Percentiles rank a stretch among this genome's conserved stretches.
These are phyloP conservation scores for Chlorella sp. DNA, from an alignment of 139 green algal species.

Conservation along the genomic window DNA sequence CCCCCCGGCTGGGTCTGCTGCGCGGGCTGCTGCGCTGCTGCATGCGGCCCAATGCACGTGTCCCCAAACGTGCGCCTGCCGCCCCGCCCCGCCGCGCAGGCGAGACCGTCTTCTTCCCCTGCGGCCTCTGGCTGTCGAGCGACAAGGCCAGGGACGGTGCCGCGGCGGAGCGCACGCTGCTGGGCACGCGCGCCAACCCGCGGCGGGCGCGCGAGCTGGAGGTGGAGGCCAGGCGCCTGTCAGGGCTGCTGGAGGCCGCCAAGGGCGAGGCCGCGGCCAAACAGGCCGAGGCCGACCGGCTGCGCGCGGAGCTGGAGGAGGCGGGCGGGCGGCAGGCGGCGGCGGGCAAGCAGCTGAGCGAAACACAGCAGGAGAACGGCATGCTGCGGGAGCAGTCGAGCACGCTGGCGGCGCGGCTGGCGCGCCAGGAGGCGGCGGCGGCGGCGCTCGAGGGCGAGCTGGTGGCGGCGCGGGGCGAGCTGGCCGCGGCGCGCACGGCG, in stretches of 20 bases:
- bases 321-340: not conserved
- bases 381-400: not conserved
- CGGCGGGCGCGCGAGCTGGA: not conserved
- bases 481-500: not conserved
- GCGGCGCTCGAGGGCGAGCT: conserved; percentile 4
- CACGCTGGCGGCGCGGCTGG: not conserved
- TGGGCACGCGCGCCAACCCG: conserved; percentile 8
- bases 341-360: not conserved
- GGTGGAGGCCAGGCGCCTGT: conserved; percentile 5
- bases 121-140: conserved; percentile 28
- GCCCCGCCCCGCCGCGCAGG: conserved; percentile 19
- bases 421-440: not conserved
- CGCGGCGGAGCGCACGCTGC: conserved; percentile 20
- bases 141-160: conserved; percentile 26
- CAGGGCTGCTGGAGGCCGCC: conserved; percentile 2
- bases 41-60: no score
- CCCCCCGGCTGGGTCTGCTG: no score
- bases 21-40: no score
- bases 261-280: not conserved
- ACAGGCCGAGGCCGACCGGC: not conserved
- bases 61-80: no score
- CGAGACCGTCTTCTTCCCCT: conserved; percentile 30
- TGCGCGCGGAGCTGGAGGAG: not conserved
- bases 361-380: no score
- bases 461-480: not conserved